phyloP scores from a whole-genome alignment of 441 rosid genomes.

The Erodium texanum region DNA sequence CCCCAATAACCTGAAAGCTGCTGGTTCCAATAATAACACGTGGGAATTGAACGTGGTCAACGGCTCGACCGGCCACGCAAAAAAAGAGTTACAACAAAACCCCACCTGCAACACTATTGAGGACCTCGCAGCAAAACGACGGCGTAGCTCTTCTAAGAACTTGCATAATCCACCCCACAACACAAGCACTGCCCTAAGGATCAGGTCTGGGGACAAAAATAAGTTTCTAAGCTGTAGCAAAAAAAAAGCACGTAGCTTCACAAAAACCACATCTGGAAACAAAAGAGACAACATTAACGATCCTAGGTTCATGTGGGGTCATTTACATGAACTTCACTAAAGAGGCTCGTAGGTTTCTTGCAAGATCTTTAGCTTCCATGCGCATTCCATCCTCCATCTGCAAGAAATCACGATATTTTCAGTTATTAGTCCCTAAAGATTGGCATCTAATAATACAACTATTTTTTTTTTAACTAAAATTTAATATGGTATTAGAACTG shows the following conservation, averaged over 20 bases:
- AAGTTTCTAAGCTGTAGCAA: too few relatives aligned
- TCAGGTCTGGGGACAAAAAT: too few relatives aligned
- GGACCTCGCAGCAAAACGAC: too few relatives aligned
- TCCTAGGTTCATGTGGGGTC: neutral
- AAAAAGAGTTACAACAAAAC: neutral
- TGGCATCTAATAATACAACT: too few relatives aligned
- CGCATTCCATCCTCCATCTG: slow-evolving; percentile 44
- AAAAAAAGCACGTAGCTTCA: too few relatives aligned
- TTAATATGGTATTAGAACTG: too few relatives aligned
- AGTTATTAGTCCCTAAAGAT: too few relatives aligned
- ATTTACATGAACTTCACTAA: slow-evolving; percentile 18
- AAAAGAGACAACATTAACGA: neutral
- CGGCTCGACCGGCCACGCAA: neutral
- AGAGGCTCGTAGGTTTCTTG: slow-evolving; percentile 35
- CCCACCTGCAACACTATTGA: neutral
- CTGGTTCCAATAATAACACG: neutral
- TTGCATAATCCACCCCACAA: too few relatives aligned
- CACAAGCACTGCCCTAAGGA: too few relatives aligned
- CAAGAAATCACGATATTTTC: neutral
- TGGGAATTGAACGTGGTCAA: slow-evolving; percentile 4
- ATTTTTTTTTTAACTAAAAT: too few relatives aligned
- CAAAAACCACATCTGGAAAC: too few relatives aligned
- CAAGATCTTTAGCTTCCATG: slow-evolving; percentile 37
- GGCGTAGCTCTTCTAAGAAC: too few relatives aligned
- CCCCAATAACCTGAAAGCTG: neutral